Evolutionary conservation across 192 early-diverging fungal species (phyloP), one percentile per base, ranked within the genome.

Genomic region (Oehlia diaphana): DNA sequence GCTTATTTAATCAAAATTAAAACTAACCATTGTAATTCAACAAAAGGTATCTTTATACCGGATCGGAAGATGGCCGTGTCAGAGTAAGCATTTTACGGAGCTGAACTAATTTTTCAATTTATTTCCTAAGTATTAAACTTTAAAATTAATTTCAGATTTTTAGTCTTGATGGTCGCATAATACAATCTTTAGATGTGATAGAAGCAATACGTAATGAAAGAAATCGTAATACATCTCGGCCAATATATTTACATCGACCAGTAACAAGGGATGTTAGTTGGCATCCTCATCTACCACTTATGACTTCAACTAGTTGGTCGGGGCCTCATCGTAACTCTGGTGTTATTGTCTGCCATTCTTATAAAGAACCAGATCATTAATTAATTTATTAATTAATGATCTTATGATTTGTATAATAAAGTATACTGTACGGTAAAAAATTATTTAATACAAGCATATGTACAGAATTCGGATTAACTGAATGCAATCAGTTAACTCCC

Each of bases 51-150:
- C 79, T 91, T 14, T 93, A 92, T 79, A 88, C 89, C 13, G 93
- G 93, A 14, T 86, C 82, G 65, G 83, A 88, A 16, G 90, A 94
- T 68, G 93, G 93, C 8, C 82, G 76, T 10, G 86, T 90, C 58
- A 87, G 84, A 65, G 84, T 79, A 63, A 78, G 78, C 69, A 35
- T 80, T 58, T 8, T 23, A n/a, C 44, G 1, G 10, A 47, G 14
- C 9, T 23, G 39, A 14, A 21, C 39, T 78, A 33, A 58, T 47
- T 39, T 61, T 16, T 62, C 23, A 10, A 49, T 63, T 26, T 10
- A 49, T 61, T 33, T 42, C 3, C 12, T 70, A 53, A 42, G 16
- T 58, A 58, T 19, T 58, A 19, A 58, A 0, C 5, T 53, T 53
- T 44, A 37, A 47, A 47, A 16, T 58, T 58, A 19, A 14, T 16